A percentile compares a stretch with the other conserved stretches of the same genome.
Conservation (phyloP, 257 asterid species). For the Coffea eugenioides region DNA sequence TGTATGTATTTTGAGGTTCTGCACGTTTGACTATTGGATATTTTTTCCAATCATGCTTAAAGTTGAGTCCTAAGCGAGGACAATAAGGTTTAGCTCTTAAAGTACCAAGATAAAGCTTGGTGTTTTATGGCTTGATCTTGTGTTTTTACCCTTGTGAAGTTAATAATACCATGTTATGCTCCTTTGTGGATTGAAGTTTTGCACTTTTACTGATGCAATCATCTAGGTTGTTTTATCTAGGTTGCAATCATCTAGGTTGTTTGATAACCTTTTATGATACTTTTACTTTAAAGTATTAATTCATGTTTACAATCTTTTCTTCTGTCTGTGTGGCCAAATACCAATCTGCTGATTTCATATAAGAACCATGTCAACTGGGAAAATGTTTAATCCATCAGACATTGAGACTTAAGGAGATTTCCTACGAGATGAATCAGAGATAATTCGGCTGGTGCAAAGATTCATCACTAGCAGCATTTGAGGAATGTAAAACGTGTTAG, state of each 20-base stretch:
- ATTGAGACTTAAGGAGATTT: neutral
- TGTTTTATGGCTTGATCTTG: neutral
- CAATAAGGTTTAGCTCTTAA: too few relatives aligned
- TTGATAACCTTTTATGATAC: neutral
- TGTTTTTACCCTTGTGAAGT: neutral
- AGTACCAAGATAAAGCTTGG: too few relatives aligned
- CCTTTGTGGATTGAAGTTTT: neutral
- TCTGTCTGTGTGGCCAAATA: neutral
- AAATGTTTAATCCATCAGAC: neutral
- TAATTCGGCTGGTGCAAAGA: neutral
- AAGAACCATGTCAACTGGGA: neutral
- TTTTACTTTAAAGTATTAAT: neutral
- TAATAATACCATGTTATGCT: neutral
- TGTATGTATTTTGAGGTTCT: too few relatives aligned
- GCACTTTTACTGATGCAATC: neutral
- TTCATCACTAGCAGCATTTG: neutral
- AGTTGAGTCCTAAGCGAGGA: too few relatives aligned
- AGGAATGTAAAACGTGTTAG: neutral
- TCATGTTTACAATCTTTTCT: neutral
- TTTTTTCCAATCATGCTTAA: too few relatives aligned
- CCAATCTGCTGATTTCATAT: neutral
- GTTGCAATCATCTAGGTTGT: neutral
- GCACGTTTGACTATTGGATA: too few relatives aligned
- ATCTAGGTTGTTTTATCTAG: neutral
- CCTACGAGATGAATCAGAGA: neutral